phyloP scores from a whole-genome alignment of 2,329 filamentous ascomycete species.

The Monosporascus sp. region DNA sequence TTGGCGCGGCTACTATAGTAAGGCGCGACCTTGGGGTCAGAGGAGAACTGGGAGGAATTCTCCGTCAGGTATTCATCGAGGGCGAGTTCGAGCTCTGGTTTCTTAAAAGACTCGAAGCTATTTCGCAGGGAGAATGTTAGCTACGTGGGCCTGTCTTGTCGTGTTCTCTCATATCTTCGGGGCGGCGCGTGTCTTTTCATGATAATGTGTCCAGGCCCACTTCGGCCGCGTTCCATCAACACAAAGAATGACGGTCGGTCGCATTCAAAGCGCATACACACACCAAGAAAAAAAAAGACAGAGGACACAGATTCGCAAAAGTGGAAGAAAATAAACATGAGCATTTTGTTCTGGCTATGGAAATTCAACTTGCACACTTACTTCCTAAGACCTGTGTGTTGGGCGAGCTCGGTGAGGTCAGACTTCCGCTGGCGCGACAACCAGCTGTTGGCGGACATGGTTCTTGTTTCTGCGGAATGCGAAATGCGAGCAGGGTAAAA shows the following conservation, averaged over 20 bases:
- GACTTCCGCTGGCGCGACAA: conserved; percentile 77
- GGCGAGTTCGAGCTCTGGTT: conserved; percentile 69
- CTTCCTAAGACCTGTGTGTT: conserved; percentile 65
- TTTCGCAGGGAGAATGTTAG: conserved; percentile 14
- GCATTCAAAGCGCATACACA: conserved; percentile 7
- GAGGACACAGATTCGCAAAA: neutral
- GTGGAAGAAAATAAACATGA: conserved; percentile 2
- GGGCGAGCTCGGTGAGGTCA: conserved; percentile 70
- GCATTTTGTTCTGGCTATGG: neutral
- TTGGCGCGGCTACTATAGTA: conserved; percentile 70
- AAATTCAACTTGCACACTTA: conserved; percentile 41
- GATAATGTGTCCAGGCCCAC: conserved; percentile 1
- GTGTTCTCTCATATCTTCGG: conserved; percentile 7
- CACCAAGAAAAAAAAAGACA: no score
- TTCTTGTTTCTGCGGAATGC: conserved; percentile 30
- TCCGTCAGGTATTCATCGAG: conserved; percentile 69
- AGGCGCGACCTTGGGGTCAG: conserved; percentile 59
- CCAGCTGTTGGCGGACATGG: conserved; percentile 65
- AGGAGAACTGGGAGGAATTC: conserved; percentile 60
- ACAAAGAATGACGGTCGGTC: neutral
- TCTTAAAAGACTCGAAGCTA: conserved; percentile 67
- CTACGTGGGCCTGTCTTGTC: conserved; percentile 9
- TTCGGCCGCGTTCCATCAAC: neutral
- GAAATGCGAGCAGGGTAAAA: conserved; percentile 7
- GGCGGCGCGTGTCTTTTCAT: conserved; percentile 14